These are phyloP conservation scores for Pleurotus platypus DNA, from an alignment of 768 basidiomycete genomes.

Conservation along the genomic window DNA sequence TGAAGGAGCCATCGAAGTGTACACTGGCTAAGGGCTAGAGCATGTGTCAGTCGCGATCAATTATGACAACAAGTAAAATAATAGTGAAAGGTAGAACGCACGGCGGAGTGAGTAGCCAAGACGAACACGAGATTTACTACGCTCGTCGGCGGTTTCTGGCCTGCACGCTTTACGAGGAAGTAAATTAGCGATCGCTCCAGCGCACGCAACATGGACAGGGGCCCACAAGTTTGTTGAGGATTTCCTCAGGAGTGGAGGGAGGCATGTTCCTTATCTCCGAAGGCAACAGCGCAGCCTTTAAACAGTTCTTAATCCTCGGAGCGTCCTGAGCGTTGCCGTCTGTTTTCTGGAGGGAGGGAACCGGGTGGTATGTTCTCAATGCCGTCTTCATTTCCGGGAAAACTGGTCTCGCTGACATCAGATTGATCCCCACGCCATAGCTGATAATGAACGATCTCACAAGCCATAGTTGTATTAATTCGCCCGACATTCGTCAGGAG, in stretches of 20 bases:
- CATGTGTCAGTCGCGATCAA: not conserved
- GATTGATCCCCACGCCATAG: slow-evolving; percentile 7
- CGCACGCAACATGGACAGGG: not conserved
- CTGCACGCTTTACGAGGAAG: slow-evolving; percentile 32
- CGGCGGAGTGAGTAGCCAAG: slow-evolving; percentile 55
- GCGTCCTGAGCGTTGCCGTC: slow-evolving; percentile 74
- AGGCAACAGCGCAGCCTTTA: slow-evolving; percentile 56
- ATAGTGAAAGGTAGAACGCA: slow-evolving; percentile 23
- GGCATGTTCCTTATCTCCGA: slow-evolving; percentile 37
- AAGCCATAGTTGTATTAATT: slow-evolving; percentile 81
- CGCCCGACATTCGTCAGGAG: slow-evolving; percentile 76
- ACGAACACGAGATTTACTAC: slow-evolving; percentile 70
- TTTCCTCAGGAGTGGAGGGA: slow-evolving; percentile 54
- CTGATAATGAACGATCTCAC: slow-evolving; percentile 37
- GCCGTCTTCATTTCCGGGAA: slow-evolving; percentile 80
- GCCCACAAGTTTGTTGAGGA: slow-evolving; percentile 52
- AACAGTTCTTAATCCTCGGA: slow-evolving; percentile 71
- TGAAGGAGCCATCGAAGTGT: slow-evolving; percentile 73
- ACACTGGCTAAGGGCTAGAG: slow-evolving; percentile 51
- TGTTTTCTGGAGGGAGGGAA: slow-evolving; percentile 68
- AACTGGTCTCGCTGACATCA: slow-evolving; percentile 35
- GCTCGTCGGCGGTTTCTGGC: slow-evolving; percentile 61
- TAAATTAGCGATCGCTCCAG: not conserved
- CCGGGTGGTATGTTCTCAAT: slow-evolving; percentile 73
- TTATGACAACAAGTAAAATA: not conserved